Percentiles rank a stretch among this genome's conserved stretches.
phyloP scores from a whole-genome alignment of 2,329 filamentous ascomycete species.

The Hypoxylon sp. region DNA sequence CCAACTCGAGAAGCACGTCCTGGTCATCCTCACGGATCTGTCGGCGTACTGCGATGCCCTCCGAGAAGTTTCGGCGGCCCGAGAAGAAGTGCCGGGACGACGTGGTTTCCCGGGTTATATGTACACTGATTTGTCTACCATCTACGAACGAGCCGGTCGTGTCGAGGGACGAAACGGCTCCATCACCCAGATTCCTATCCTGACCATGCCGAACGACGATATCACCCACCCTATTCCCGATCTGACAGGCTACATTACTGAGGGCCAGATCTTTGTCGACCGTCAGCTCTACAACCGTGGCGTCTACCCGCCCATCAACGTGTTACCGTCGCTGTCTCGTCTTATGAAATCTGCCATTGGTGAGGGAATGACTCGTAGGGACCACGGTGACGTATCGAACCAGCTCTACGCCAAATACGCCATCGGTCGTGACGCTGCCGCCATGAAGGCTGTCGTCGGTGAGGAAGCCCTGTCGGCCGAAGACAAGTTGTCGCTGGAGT shows the following conservation, averaged over 20 bases:
- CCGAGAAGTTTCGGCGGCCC: constrained; percentile 95
- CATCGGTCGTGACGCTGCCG: constrained; percentile 95
- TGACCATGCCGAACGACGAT: constrained; percentile 99
- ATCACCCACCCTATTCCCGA: constrained; percentile 99
- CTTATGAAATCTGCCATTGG: constrained; percentile 99
- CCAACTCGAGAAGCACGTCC: constrained; percentile 98
- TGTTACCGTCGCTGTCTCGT: constrained; percentile 95
- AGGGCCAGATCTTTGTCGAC: constrained; percentile 98
- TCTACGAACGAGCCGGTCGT: constrained; percentile 98
- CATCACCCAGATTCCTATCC: constrained; percentile 97
- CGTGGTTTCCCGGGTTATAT: constrained; percentile 99
- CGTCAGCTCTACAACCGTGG: constrained; percentile 94
- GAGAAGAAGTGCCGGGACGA: constrained; percentile 98
- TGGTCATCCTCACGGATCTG: constrained; percentile 97
- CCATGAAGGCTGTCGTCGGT: constrained; percentile 99
- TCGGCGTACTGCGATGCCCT: constrained; percentile 98
- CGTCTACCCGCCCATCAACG: constrained; percentile 98
- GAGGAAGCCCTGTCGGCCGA: constrained; percentile 95
- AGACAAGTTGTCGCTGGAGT: constrained; percentile 97
- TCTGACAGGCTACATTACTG: constrained; percentile 98
- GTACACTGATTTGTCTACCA: constrained; percentile 99
- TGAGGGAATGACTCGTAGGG: constrained; percentile 93
- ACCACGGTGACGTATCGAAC: constrained; percentile 98
- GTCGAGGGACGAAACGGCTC: constrained; percentile 96
- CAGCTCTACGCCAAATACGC: constrained; percentile 99